These are phyloP conservation scores for Friedmanniomyces simplex DNA, from an alignment of 495 filamentous ascomycete species.

Conservation along the genomic window DNA sequence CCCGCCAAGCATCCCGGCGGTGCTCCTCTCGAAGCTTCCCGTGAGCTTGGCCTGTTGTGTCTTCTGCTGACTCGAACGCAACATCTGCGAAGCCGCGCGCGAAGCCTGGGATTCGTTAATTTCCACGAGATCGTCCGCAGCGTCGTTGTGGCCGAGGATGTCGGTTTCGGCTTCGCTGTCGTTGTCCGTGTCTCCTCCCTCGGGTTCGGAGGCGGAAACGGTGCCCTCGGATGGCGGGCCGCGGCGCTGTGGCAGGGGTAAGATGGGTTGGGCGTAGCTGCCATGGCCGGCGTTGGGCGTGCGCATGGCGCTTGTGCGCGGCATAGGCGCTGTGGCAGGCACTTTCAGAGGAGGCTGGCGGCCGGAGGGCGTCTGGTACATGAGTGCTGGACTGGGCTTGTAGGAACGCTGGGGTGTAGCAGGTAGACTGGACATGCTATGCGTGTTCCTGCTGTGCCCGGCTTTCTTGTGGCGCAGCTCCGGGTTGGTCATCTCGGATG, in stretches of 20 bases:
- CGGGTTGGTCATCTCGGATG: slow-evolving; percentile 62
- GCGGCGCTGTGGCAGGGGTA: slow-evolving; percentile 30
- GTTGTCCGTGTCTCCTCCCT: slow-evolving; percentile 38
- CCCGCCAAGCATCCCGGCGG: not conserved
- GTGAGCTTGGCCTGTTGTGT: slow-evolving; percentile 9
- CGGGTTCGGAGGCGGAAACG: slow-evolving; percentile 71
- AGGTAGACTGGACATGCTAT: slow-evolving; percentile 73
- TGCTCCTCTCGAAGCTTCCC: slow-evolving; percentile 2
- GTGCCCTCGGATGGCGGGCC: slow-evolving; percentile 71
- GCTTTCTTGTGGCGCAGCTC: slow-evolving; percentile 47
- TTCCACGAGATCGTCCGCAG: slow-evolving; percentile 31
- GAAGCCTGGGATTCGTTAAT: slow-evolving; percentile 44
- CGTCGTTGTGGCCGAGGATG: slow-evolving; percentile 25
- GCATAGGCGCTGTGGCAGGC: slow-evolving; percentile 19
- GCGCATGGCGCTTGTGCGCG: slow-evolving; percentile 25
- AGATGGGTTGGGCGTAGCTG: slow-evolving; percentile 36
- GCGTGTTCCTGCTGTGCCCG: slow-evolving; percentile 41
- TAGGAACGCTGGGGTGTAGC: slow-evolving; percentile 53
- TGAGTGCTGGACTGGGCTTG: slow-evolving; percentile 17
- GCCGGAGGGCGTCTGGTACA: slow-evolving; percentile 12
- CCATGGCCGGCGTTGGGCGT: slow-evolving; percentile 32
- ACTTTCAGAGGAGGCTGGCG: slow-evolving; percentile 2
- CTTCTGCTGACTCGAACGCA: slow-evolving; percentile 26
- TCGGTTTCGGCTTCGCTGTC: slow-evolving; percentile 20
- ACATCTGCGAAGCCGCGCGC: slow-evolving; percentile 42